These are phyloP conservation scores for Apiospora hydei DNA, from an alignment of 2,329 filamentous ascomycete genomes.

Conservation along the genomic window DNA sequence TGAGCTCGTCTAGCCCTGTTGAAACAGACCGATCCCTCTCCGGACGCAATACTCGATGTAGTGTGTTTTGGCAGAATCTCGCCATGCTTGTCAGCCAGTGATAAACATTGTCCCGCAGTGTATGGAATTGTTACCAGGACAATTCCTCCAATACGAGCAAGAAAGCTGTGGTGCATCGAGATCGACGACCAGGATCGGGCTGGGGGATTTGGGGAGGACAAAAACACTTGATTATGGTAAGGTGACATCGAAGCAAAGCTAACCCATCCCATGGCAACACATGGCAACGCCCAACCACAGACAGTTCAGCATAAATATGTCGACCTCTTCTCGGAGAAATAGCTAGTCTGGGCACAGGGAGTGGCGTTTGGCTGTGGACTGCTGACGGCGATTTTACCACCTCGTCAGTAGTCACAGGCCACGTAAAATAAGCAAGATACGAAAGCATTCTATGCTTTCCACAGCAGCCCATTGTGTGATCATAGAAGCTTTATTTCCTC, in stretches of 20 bases:
- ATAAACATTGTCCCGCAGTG: neutral
- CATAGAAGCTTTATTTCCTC: neutral
- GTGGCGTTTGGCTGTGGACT: neutral
- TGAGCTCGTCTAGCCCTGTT: neutral
- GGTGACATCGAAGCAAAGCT: neutral
- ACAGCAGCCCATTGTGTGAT: neutral
- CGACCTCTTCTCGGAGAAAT: neutral
- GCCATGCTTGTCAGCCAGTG: neutral
- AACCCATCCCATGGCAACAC: neutral
- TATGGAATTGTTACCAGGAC: neutral
- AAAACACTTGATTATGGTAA: neutral
- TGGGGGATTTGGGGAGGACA: neutral
- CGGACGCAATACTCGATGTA: neutral
- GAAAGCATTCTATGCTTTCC: neutral
- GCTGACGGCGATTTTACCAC: neutral
- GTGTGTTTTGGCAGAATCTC: neutral
- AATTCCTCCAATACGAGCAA: constrained; percentile 16
- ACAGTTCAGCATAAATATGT: neutral
- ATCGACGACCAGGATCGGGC: constrained; percentile 16
- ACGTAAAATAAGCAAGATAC: neutral
- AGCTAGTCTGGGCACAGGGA: neutral
- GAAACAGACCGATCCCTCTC: neutral
- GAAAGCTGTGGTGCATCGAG: constrained; percentile 20
- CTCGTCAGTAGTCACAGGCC: neutral
- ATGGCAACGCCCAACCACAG: neutral